phyloP scores from a whole-genome alignment of 169 alveolate species.

The Plasmodium gaboni region DNA sequence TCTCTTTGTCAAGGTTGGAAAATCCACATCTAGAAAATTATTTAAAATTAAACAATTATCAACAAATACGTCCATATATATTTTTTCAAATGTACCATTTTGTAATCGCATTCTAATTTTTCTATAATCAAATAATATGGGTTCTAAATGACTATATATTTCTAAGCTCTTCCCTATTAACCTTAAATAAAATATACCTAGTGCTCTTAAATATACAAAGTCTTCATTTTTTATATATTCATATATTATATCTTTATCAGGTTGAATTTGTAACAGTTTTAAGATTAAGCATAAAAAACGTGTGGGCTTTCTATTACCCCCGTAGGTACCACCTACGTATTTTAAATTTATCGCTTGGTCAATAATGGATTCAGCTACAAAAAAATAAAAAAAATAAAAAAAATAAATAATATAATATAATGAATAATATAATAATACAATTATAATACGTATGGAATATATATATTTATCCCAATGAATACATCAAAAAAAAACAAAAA shows the following conservation, averaged over 20 bases:
- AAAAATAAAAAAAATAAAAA: background rate
- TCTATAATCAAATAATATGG: constrained; percentile 96
- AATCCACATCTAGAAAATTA: constrained; percentile 92
- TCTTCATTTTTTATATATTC: constrained; percentile 96
- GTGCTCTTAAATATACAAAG: constrained; percentile 96
- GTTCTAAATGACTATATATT: constrained; percentile 91
- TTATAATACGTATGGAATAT: background rate
- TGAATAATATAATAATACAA: background rate
- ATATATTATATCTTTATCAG: constrained; percentile 94
- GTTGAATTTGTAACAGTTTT: constrained; percentile 97
- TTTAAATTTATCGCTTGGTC: constrained; percentile 96
- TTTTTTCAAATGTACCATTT: constrained; percentile 90
- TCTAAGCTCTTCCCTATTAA: constrained; percentile 86
- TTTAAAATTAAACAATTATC: constrained; percentile 94
- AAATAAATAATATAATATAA: background rate
- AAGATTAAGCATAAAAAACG: constrained; percentile 96
- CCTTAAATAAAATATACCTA: constrained; percentile 95
- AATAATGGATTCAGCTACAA: constrained; percentile 92
- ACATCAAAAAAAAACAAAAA: background rate
- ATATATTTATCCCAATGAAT: background rate
- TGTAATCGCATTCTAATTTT: constrained; percentile 92
- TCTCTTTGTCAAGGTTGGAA: constrained; percentile 95
- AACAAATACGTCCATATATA: constrained; percentile 97
- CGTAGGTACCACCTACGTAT: constrained; percentile 97
- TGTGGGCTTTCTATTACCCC: constrained; percentile 96